phyloP scores from a whole-genome alignment of 352 stramenopile genomes.

The Phytophthora pisi region DNA sequence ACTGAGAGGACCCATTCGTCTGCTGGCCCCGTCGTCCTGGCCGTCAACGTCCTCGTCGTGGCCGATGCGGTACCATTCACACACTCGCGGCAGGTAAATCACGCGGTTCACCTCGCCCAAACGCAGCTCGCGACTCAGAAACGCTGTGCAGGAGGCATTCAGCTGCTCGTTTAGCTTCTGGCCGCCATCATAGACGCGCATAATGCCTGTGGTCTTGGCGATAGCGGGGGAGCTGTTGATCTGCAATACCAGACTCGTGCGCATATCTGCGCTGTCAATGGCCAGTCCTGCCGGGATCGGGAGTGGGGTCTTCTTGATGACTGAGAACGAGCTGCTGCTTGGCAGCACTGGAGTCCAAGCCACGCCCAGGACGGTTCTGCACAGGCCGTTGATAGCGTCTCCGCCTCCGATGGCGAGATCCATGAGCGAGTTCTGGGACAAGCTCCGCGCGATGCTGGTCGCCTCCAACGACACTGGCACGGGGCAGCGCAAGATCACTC shows the following conservation, averaged over 20 bases:
- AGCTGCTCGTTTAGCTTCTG: constrained; percentile 76
- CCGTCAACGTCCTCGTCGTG: constrained; percentile 22
- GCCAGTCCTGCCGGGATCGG: constrained; percentile 44
- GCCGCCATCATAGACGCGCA: constrained; percentile 74
- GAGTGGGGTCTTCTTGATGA: constrained; percentile 23
- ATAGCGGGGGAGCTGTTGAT: constrained; percentile 46
- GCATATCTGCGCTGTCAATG: constrained; percentile 64
- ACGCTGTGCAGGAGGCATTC: constrained; percentile 53
- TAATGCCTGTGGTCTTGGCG: constrained; percentile 33
- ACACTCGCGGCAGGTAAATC: constrained; percentile 63
- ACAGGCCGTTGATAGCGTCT: constrained; percentile 34
- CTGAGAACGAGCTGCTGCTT: constrained; percentile 47
- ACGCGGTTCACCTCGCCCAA: constrained; percentile 45
- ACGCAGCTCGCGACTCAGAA: constrained; percentile 46
- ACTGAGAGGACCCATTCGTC: constrained; percentile 18
- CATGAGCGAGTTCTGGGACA: constrained; percentile 36
- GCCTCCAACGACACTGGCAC: constrained; percentile 40
- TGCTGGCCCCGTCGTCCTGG: constrained; percentile 25
- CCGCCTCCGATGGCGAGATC: constrained; percentile 36
- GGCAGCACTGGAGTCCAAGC: constrained; percentile 34
- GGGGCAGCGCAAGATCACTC: constrained; percentile 73
- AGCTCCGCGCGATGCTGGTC: constrained; percentile 24
- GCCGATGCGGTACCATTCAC: constrained; percentile 65
- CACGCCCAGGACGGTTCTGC: constrained; percentile 24
- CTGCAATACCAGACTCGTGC: constrained; percentile 88